Evolutionary conservation across 2,329 filamentous ascomycete species (phyloP).

Genomic region (Nemania serpens): DNA sequence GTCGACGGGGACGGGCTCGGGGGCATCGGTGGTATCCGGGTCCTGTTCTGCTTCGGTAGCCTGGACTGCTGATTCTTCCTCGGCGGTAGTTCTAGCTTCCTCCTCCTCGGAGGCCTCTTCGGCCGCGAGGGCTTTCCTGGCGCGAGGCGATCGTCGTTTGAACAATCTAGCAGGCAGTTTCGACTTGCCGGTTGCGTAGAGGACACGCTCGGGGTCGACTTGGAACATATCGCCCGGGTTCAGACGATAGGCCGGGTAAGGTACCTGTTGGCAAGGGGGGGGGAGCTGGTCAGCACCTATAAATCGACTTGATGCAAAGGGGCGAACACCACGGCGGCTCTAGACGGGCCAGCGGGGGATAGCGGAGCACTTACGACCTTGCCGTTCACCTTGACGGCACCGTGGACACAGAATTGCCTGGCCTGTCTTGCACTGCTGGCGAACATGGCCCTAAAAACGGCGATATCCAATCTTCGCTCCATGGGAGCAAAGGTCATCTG

Average conservation of each 20-base stretch:
- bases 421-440: conserved; percentile 92
- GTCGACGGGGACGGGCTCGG: conserved; percentile 32
- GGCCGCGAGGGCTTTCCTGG: conserved; percentile 30
- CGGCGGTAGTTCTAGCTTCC: conserved; percentile 30
- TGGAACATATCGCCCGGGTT: conserved; percentile 99
- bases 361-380: conserved; percentile 69
- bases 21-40: conserved; percentile 44
- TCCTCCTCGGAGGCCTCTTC: conserved; percentile 31
- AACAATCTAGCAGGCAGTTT: conserved; percentile 52
- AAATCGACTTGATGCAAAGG: background rate
- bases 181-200: conserved; percentile 81
- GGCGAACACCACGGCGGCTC: background rate
- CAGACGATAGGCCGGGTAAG: conserved; percentile 86
- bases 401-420: conserved; percentile 91
- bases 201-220: conserved; percentile 84
- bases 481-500: conserved; percentile 93
- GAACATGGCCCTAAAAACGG: conserved; percentile 91
- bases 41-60: conserved; percentile 41
- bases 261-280: conserved; percentile 65
- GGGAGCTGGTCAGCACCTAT: conserved; percentile 8
- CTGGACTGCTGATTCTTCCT: conserved; percentile 33
- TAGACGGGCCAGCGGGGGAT: background rate
- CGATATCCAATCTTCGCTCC: conserved; percentile 90
- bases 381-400: conserved; percentile 92
- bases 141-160: background rate